Evolutionary conservation across 2,329 filamentous ascomycete genomes (phyloP).

Genomic region (Fusarium palustre): DNA sequence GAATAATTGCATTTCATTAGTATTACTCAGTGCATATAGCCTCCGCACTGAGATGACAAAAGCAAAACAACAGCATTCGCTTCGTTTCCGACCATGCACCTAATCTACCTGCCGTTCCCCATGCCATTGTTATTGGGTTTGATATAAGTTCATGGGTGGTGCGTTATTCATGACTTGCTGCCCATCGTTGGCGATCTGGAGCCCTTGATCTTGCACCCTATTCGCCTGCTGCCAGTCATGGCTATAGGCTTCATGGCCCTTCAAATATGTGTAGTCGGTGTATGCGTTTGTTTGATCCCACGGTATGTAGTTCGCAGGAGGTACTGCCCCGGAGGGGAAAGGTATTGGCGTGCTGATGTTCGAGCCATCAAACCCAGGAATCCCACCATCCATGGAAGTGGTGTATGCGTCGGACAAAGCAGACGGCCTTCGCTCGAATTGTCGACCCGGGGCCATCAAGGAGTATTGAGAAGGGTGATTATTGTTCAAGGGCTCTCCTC

Average conservation of each 20-base stretch:
- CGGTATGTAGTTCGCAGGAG: constrained; percentile 54
- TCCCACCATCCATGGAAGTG: constrained; percentile 53
- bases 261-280: constrained; percentile 51
- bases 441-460: constrained; percentile 53
- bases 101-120: background rate
- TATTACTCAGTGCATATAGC: background rate
- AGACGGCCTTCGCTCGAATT: constrained; percentile 59
- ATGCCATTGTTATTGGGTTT: constrained; percentile 16
- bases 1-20: constrained; percentile 9
- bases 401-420: constrained; percentile 60
- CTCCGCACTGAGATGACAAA: background rate
- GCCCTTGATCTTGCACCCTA: constrained; percentile 13
- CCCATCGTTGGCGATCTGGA: constrained; percentile 20
- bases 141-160: constrained; percentile 27
- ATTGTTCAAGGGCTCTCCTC: constrained; percentile 55
- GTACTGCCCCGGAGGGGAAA: constrained; percentile 55
- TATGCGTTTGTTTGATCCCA: constrained; percentile 60
- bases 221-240: constrained; percentile 52
- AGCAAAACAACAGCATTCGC: background rate
- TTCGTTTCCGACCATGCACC: background rate
- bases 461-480: constrained; percentile 56
- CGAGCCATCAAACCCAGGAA: constrained; percentile 53
- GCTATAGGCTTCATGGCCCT: constrained; percentile 52
- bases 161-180: constrained; percentile 29
- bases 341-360: constrained; percentile 48